Evolutionary conservation across 306 rosid species (phyloP).

Genomic region (Casuarina glauca): DNA sequence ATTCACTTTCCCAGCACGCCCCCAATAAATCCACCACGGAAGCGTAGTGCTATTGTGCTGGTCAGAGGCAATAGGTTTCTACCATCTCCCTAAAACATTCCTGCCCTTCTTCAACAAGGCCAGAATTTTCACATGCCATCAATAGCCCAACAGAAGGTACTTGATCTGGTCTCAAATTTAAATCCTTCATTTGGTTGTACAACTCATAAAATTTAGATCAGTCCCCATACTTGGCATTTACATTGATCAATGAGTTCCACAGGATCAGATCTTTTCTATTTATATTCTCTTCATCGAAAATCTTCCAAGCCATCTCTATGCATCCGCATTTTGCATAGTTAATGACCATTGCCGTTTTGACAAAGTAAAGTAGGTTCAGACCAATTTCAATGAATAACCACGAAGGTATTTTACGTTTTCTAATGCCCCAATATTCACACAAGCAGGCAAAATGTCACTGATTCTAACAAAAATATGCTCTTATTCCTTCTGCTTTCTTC

Average conservation of each 20-base stretch:
- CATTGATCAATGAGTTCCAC: constrained; percentile 75
- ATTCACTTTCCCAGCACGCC: constrained; percentile 62
- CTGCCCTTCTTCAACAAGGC: constrained; percentile 59
- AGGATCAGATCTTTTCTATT: constrained; percentile 56
- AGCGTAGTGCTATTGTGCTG: constrained; percentile 72
- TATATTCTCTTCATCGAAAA: constrained; percentile 62
- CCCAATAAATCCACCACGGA: constrained; percentile 75
- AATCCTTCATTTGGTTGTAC: constrained; percentile 56
- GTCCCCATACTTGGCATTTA: constrained; percentile 68
- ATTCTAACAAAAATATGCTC: constrained; percentile 55
- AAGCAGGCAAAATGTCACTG: constrained; percentile 65
- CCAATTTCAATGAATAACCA: constrained; percentile 59
- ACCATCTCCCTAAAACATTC: constrained; percentile 64
- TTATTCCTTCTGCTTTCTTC: constrained; percentile 54
- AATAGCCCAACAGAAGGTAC: constrained; percentile 67
- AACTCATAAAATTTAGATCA: constrained; percentile 56
- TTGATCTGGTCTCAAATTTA: constrained; percentile 54
- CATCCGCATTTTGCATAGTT: constrained; percentile 85
- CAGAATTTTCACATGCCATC: constrained; percentile 75
- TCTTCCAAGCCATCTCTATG: constrained; percentile 61
- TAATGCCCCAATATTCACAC: constrained; percentile 67
- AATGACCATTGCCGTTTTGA: constrained; percentile 59
- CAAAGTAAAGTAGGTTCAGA: constrained; percentile 53
- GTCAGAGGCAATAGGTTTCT: constrained; percentile 52
- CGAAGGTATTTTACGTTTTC: constrained; percentile 71